These are phyloP conservation scores for Nakaseomyces delphensis DNA, from an alignment of 1,139 yeast species.

Conservation along the genomic window DNA sequence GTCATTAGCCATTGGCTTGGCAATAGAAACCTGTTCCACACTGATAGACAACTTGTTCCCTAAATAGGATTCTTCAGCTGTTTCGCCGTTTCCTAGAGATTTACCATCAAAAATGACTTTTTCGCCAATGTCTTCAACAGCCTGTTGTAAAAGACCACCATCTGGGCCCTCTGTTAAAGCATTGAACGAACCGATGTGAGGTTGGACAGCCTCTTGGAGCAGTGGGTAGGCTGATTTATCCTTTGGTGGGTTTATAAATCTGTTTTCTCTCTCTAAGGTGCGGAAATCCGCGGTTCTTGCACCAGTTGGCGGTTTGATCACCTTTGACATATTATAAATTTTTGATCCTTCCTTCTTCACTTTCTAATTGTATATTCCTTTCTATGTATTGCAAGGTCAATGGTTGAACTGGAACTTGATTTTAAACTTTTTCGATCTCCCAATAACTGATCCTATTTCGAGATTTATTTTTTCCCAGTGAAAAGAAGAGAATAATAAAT, in stretches of 20 bases:
- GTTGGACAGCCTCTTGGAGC: constrained; percentile 79
- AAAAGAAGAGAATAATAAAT: no score
- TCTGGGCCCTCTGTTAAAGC: constrained; percentile 83
- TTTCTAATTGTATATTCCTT: neutral
- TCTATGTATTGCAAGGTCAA: no score
- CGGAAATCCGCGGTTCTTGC: constrained; percentile 48
- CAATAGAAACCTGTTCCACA: constrained; percentile 78
- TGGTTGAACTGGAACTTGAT: no score
- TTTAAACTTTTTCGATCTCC: no score
- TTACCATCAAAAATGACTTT: constrained; percentile 77
- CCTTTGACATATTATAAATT: constrained; percentile 28
- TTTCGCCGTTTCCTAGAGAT: constrained; percentile 16
- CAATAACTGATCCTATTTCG: no score
- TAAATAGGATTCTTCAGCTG: constrained; percentile 39
- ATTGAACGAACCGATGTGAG: constrained; percentile 93
- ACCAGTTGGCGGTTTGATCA: constrained; percentile 24
- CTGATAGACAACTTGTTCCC: constrained; percentile 78
- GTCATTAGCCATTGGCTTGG: constrained; percentile 74
- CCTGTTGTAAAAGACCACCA: constrained; percentile 78
- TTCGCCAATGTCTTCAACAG: constrained; percentile 80
- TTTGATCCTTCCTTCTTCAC: no score
- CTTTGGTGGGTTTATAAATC: constrained; percentile 83
- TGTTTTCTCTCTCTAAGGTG: constrained; percentile 78
- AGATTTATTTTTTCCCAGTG: no score
- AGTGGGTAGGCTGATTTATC: constrained; percentile 77